These are phyloP conservation scores for Colletotrichum chrysophilum DNA, from an alignment of 2,329 filamentous ascomycete species.

Conservation along the genomic window DNA sequence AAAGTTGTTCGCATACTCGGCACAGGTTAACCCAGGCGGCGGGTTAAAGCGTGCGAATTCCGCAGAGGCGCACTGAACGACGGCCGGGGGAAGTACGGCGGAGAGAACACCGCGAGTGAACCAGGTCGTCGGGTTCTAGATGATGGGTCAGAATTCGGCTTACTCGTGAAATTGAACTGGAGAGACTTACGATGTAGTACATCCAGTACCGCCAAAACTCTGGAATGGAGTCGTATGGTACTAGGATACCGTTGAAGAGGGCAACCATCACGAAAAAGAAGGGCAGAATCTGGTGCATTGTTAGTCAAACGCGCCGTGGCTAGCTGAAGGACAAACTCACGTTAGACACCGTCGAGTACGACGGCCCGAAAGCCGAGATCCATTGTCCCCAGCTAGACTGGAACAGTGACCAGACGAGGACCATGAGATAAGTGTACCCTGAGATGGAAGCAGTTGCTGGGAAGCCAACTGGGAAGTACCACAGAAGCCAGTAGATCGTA, in stretches of 20 bases:
- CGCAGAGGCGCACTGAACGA: constrained; percentile 46
- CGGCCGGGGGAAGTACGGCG: constrained; percentile 10
- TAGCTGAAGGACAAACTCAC: constrained; percentile 32
- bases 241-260: constrained; percentile 75
- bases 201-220: constrained; percentile 45
- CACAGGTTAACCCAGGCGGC: constrained; percentile 69
- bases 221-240: constrained; percentile 39
- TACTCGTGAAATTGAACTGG: background rate
- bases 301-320: background rate
- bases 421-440: constrained; percentile 82
- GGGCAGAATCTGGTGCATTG: constrained; percentile 58
- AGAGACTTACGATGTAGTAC: constrained; percentile 8
- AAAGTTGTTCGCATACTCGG: constrained; percentile 67
- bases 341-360: constrained; percentile 80
- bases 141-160: background rate
- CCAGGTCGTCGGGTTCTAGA: constrained; percentile 18
- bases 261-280: constrained; percentile 84
- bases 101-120: constrained; percentile 16
- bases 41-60: constrained; percentile 55
- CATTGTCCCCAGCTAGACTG: constrained; percentile 80
- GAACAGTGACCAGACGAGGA: constrained; percentile 79
- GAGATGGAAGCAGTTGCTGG: constrained; percentile 68
- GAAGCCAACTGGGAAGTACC: constrained; percentile 79
- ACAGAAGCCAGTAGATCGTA: constrained; percentile 74
- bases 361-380: constrained; percentile 83